Evolutionary conservation across 2,329 filamentous ascomycete species (phyloP).

Genomic region (Helotiales sp.): DNA sequence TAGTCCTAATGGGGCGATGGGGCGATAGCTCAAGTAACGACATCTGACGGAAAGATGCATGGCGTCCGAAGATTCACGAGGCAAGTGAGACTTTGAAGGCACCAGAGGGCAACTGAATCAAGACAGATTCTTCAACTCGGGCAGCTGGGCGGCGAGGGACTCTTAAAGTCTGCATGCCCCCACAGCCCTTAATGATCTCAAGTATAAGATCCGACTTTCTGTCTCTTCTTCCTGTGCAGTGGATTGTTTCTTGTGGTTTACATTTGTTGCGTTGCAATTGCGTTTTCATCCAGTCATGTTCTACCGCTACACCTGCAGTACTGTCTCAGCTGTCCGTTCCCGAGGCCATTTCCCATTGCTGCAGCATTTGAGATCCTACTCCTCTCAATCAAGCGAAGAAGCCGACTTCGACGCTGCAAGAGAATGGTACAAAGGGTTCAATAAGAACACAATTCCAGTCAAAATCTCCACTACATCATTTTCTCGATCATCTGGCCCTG

Average conservation of each 20-base stretch:
- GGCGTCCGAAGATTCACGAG: too few relatives aligned
- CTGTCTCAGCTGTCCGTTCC: conserved; percentile 7
- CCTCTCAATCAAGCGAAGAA: conserved; percentile 21
- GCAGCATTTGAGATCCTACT: conserved; percentile 21
- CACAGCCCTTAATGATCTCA: neutral
- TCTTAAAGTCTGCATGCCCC: conserved; percentile 7
- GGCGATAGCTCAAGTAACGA: too few relatives aligned
- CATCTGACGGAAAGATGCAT: too few relatives aligned
- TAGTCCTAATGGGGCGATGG: too few relatives aligned
- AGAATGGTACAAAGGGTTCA: conserved; percentile 32
- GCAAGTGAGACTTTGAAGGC: too few relatives aligned
- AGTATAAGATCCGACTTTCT: neutral
- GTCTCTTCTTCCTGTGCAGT: neutral
- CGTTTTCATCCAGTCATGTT: neutral
- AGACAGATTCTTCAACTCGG: too few relatives aligned
- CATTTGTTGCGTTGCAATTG: neutral
- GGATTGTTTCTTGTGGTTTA: neutral
- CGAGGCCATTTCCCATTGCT: conserved; percentile 9
- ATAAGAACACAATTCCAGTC: conserved; percentile 24
- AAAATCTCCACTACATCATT: conserved; percentile 31
- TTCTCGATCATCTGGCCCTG: conserved; percentile 31
- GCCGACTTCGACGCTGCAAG: conserved; percentile 31
- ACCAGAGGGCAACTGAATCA: too few relatives aligned
- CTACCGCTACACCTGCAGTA: conserved; percentile 10
- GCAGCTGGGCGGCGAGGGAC: neutral